Conservation (phyloP, 495 filamentous ascomycete genomes). For the Neurospora sp. region DNA sequence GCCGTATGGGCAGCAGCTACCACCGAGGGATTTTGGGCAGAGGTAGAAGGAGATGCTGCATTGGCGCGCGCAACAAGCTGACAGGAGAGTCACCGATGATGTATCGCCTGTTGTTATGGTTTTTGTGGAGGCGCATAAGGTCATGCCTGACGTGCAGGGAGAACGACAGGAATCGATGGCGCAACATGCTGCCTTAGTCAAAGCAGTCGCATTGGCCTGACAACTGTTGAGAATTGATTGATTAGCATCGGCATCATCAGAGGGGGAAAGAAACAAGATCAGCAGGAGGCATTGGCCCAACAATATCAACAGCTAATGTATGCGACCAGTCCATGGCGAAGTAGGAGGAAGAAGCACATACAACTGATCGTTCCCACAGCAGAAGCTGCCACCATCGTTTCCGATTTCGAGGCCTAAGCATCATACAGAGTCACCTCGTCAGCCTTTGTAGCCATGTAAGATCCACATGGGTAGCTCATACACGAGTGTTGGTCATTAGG, state of each 20-base stretch:
- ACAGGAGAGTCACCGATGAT: conserved; percentile 7
- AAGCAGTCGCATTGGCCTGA: conserved; percentile 13
- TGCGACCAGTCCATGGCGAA: not conserved
- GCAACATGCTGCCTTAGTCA: conserved; percentile 25
- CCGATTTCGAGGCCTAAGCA: conserved; percentile 10
- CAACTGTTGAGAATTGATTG: conserved; percentile 12
- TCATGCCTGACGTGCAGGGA: conserved; percentile 14
- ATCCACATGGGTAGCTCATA: not conserved
- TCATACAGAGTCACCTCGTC: not conserved
- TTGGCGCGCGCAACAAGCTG: conserved; percentile 29
- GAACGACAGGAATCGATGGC: conserved; percentile 27
- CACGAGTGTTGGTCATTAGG: conserved; percentile 6
- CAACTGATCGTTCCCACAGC: conserved; percentile 10
- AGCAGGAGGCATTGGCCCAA: not conserved
- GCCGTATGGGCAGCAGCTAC: conserved; percentile 34
- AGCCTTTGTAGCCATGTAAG: not conserved
- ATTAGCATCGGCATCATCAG: not conserved
- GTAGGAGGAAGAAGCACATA: not conserved
- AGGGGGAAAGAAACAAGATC: not conserved
- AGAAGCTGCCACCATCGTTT: conserved; percentile 1
- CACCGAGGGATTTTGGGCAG: conserved; percentile 30
- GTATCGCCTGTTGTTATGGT: conserved; percentile 10
- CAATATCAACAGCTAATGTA: not conserved
- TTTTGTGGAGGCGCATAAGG: conserved; percentile 10
- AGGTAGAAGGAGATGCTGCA: conserved; percentile 31